A percentile compares a stretch with the other conserved stretches of the same genome.
phyloP scores from a whole-genome alignment of 805 yeast genomes.

The Candida orba region DNA sequence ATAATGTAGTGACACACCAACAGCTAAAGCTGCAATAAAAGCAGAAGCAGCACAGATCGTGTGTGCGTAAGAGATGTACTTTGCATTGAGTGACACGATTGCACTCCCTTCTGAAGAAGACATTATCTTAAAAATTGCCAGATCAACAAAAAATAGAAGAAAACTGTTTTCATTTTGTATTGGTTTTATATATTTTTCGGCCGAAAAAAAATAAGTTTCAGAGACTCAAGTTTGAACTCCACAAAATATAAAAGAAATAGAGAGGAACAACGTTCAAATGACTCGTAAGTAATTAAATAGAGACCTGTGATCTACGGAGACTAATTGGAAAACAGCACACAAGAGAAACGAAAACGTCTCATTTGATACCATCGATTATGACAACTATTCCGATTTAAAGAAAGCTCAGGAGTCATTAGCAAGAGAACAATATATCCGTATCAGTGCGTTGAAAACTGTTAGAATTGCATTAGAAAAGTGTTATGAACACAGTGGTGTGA shows the following conservation, averaged over 20 bases:
- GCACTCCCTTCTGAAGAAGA: conserved; percentile 1
- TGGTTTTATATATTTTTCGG: too few species aligned
- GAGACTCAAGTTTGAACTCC: too few species aligned
- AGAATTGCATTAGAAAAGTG: conserved; percentile 75
- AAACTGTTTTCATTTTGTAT: too few species aligned
- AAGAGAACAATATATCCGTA: conserved; percentile 74
- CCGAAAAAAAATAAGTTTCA: too few species aligned
- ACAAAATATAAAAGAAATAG: too few species aligned
- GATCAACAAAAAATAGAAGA: background rate
- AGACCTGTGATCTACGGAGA: too few species aligned
- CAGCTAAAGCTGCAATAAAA: conserved; percentile 62
- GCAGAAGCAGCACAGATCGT: conserved; percentile 67
- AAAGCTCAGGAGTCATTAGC: conserved; percentile 72
- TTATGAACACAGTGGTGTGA: conserved; percentile 51
- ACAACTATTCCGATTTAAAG: conserved; percentile 52
- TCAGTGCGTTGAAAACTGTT: conserved; percentile 56
- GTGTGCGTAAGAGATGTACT: conserved; percentile 63
- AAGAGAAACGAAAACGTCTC: conserved; percentile 66
- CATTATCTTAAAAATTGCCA: background rate
- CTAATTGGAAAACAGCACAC: conserved; percentile 25
- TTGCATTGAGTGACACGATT: conserved; percentile 49
- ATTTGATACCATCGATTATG: conserved; percentile 76
- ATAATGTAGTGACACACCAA: conserved; percentile 76
- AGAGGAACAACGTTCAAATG: background rate
- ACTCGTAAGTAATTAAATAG: background rate